Evolutionary conservation across 2,329 filamentous ascomycete genomes (phyloP).

Genomic region (Claviceps pazoutovae): DNA sequence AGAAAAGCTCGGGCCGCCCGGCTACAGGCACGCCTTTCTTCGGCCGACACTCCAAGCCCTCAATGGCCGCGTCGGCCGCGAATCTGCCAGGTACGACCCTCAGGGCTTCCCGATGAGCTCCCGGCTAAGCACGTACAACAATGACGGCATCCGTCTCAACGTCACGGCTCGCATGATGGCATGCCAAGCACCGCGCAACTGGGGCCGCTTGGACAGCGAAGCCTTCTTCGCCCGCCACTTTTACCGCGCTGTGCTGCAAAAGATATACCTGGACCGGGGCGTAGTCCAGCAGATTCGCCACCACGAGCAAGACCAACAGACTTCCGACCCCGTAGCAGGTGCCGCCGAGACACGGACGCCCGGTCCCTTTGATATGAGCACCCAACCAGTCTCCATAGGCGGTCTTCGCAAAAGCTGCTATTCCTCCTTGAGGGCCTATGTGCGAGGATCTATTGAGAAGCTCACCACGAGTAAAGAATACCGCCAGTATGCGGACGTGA

Average conservation of each 20-base stretch:
- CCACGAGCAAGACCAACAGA: constrained; percentile 3
- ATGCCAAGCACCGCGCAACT: constrained; percentile 87
- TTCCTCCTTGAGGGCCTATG: constrained; percentile 58
- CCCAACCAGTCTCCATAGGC: constrained; percentile 74
- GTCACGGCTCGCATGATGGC: constrained; percentile 98
- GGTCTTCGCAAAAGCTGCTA: constrained; percentile 73
- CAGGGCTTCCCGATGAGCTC: constrained; percentile 91
- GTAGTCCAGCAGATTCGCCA: constrained; percentile 51
- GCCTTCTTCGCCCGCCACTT: constrained; percentile 87
- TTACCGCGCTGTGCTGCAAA: constrained; percentile 79
- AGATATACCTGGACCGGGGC: constrained; percentile 76
- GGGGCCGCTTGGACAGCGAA: constrained; percentile 68
- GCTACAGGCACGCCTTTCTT: constrained; percentile 68
- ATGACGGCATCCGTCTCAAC: constrained; percentile 65
- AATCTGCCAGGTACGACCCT: constrained; percentile 63
- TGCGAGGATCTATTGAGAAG: constrained; percentile 68
- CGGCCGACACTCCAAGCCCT: constrained; percentile 54
- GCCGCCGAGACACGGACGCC: constrained; percentile 5
- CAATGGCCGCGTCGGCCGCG: constrained; percentile 53
- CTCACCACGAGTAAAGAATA: constrained; percentile 45
- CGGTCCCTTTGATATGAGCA: constrained; percentile 41
- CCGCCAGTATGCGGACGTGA: constrained; percentile 42
- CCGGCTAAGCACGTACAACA: constrained; percentile 43
- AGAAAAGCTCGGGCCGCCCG: constrained; percentile 73
- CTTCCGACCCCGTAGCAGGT: background rate